These are phyloP conservation scores for Dendrocalamus sinicus DNA, from an alignment of 176 grass and related monocot genomes.

Conservation along the genomic window DNA sequence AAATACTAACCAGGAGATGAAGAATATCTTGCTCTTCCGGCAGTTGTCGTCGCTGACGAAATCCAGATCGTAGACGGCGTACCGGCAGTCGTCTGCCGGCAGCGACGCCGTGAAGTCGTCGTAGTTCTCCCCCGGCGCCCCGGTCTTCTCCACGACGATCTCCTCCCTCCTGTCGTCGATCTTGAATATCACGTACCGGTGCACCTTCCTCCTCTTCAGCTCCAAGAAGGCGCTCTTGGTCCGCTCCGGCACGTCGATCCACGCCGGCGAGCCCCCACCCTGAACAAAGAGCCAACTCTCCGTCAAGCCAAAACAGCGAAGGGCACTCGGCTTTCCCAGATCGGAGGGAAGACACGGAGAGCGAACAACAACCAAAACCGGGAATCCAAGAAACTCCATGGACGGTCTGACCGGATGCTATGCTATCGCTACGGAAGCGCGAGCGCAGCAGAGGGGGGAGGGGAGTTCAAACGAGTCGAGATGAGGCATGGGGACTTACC, in stretches of 20 bases:
- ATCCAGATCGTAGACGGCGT: slow-evolving; percentile 77
- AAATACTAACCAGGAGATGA: slow-evolving; percentile 51
- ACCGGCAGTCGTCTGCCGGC: slow-evolving; percentile 68
- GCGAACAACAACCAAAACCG: slow-evolving; percentile 37
- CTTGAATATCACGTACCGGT: slow-evolving; percentile 78
- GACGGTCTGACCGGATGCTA: background rate
- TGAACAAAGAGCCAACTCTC: slow-evolving; percentile 18
- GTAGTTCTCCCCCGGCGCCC: slow-evolving; percentile 63
- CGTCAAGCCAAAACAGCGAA: slow-evolving; percentile 13
- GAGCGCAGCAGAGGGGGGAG: background rate
- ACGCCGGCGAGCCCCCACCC: slow-evolving; percentile 55
- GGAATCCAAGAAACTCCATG: slow-evolving; percentile 59
- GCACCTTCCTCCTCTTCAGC: slow-evolving; percentile 70
- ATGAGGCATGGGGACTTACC: slow-evolving; percentile 38
- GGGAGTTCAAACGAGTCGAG: background rate
- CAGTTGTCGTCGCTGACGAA: slow-evolving; percentile 80
- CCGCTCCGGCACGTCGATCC: slow-evolving; percentile 59
- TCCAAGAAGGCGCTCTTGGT: slow-evolving; percentile 69
- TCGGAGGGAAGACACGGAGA: background rate
- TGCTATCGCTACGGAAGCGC: background rate
- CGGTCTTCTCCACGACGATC: slow-evolving; percentile 72
- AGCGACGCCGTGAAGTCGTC: slow-evolving; percentile 69
- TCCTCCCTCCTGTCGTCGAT: slow-evolving; percentile 70
- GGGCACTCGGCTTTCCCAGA: background rate
- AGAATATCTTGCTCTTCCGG: slow-evolving; percentile 80